Percentiles rank a stretch among this genome's conserved stretches.
phyloP scores from a whole-genome alignment of 2,329 filamentous ascomycete species.

The Periglandula ipomoeae region DNA sequence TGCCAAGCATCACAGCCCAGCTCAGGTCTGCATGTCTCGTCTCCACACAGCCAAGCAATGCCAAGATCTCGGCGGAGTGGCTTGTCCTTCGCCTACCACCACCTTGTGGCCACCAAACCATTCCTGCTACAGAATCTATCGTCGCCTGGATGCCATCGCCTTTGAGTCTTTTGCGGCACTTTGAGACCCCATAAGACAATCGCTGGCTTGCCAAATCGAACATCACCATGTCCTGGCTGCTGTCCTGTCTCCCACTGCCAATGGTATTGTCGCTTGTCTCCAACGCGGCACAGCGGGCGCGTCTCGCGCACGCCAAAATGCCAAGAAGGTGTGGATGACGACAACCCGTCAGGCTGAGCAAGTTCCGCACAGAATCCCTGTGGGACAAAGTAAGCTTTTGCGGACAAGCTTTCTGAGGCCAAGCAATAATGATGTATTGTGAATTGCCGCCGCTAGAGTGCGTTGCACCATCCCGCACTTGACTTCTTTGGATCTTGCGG shows the following conservation, averaged over 20 bases:
- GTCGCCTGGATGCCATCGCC: no score
- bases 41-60: neutral
- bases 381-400: neutral
- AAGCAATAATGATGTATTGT: neutral
- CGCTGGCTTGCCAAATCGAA: neutral
- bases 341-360: neutral
- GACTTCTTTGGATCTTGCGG: neutral
- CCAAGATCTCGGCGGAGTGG: neutral
- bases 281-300: no score
- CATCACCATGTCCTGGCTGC: neutral
- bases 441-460: neutral
- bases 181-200: no score
- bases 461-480: no score
- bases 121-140: no score
- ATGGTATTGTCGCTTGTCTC: no score
- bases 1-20: constrained; percentile 2
- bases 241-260: neutral
- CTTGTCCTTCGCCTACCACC: neutral
- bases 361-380: neutral
- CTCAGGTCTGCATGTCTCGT: neutral
- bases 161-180: no score
- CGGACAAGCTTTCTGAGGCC: constrained; percentile 1
- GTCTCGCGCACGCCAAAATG: no score
- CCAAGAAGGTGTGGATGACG: neutral
- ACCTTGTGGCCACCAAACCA: no score